phyloP scores from a whole-genome alignment of 306 rosid genomes.

The Echinosophora koreensis region DNA sequence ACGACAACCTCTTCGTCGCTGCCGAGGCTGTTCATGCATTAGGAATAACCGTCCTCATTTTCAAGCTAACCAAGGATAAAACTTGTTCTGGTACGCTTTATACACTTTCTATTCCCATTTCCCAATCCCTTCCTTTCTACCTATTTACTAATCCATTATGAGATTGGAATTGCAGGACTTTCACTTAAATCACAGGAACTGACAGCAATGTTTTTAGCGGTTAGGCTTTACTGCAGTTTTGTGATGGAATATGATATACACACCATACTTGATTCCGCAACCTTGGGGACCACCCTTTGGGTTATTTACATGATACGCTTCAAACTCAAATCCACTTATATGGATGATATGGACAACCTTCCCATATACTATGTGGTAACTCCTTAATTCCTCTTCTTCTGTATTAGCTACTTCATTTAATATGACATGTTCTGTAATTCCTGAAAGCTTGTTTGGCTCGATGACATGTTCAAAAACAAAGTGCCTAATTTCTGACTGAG shows the following conservation, averaged over 20 bases:
- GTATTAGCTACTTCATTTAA: not conserved
- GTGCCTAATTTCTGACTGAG: not conserved
- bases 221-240: constrained; percentile 79
- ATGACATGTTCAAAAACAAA: constrained; percentile 32
- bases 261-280: constrained; percentile 77
- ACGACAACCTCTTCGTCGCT: constrained; percentile 69
- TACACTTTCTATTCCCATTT: not conserved
- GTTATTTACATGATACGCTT: constrained; percentile 78
- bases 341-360: constrained; percentile 74
- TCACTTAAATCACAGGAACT: constrained; percentile 85
- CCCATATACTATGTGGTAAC: constrained; percentile 69
- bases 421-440: constrained; percentile 21
- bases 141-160: not conserved
- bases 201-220: constrained; percentile 77
- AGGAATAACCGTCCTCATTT: constrained; percentile 72
- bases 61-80: constrained; percentile 71
- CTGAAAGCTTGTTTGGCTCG: constrained; percentile 21
- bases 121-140: not conserved
- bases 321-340: constrained; percentile 70
- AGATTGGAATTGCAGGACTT: constrained; percentile 57
- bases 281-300: constrained; percentile 75
- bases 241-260: constrained; percentile 88
- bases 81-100: constrained; percentile 68
- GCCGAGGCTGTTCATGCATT: constrained; percentile 77
- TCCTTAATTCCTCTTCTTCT: not conserved